Evolutionary conservation across 768 basidiomycete genomes (phyloP).

Genomic region (Termitomyces eurrhizus): DNA sequence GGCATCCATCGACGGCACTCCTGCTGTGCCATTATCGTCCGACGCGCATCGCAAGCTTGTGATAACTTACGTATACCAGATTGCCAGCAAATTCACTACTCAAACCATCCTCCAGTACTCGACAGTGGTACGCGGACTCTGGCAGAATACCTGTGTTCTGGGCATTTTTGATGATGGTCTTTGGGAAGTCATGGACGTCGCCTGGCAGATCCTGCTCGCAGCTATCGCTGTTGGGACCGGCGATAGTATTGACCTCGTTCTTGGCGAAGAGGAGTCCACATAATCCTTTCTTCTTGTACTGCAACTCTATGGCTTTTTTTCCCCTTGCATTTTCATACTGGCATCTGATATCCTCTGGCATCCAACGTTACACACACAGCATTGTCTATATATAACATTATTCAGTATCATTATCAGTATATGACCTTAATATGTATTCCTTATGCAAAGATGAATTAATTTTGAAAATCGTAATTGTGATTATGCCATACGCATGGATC

Average conservation of each 20-base stretch:
- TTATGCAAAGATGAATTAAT: neutral
- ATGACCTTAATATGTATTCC: neutral
- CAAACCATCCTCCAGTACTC: slow-evolving; percentile 43
- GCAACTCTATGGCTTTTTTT: neutral
- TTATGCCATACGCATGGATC: neutral
- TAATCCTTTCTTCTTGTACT: neutral
- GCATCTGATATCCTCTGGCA: neutral
- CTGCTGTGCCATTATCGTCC: neutral
- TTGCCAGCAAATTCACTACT: slow-evolving; percentile 38
- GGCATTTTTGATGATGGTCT: slow-evolving; percentile 62
- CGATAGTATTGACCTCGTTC: slow-evolving; percentile 20
- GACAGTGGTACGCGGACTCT: slow-evolving; percentile 63
- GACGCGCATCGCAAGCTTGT: slow-evolving; percentile 12
- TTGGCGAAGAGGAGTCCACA: slow-evolving; percentile 2
- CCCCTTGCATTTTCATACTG: neutral
- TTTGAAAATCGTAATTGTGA: neutral
- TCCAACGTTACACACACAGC: neutral
- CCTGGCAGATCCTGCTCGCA: slow-evolving; percentile 65
- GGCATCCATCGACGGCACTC: neutral
- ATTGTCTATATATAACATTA: neutral
- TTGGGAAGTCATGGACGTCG: slow-evolving; percentile 63
- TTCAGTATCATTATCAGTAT: neutral
- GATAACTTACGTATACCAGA: slow-evolving; percentile 24
- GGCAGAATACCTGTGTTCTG: slow-evolving; percentile 69
- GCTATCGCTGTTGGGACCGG: slow-evolving; percentile 54